Conservation (phyloP, 2,329 filamentous ascomycete genomes). For the Diaporthe humulicola region DNA sequence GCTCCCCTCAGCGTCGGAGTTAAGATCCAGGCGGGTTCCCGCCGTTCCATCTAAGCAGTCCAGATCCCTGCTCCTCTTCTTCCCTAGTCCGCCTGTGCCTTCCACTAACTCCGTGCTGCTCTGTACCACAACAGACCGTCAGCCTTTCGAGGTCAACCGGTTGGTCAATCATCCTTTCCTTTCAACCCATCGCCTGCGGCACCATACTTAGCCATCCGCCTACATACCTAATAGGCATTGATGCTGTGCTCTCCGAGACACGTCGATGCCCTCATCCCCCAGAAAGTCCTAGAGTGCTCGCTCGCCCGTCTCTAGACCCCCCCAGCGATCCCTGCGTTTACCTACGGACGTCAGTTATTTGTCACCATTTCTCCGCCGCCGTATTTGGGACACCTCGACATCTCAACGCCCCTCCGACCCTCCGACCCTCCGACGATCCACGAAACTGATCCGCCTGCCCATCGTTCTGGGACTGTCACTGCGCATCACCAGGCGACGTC, state of each 20-base stretch:
- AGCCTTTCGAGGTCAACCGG: neutral
- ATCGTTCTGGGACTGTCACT: neutral
- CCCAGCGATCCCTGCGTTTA: neutral
- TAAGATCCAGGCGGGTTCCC: constrained; percentile 4
- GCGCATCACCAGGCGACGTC: neutral
- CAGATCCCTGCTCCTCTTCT: constrained; percentile 12
- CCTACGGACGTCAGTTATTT: neutral
- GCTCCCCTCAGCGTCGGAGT: constrained; percentile 7
- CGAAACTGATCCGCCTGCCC: neutral
- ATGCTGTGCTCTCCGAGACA: neutral
- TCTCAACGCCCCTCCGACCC: neutral
- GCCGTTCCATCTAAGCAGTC: neutral
- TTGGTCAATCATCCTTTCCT: constrained; percentile 14
- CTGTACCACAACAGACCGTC: neutral
- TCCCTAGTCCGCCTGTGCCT: constrained; percentile 13
- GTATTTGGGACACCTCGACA: neutral
- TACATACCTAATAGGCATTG: neutral
- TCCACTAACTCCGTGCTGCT: constrained; percentile 3
- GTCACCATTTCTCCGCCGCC: neutral
- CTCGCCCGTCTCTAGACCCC: neutral
- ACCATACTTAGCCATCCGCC: neutral
- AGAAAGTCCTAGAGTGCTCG: neutral
- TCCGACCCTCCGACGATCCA: neutral
- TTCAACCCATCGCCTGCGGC: neutral
- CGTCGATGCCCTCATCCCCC: neutral